Percentiles rank a stretch among this genome's conserved stretches.
Evolutionary conservation across 1,139 yeast genomes (phyloP).

Genomic region (Geotrichum aggregatum): DNA sequence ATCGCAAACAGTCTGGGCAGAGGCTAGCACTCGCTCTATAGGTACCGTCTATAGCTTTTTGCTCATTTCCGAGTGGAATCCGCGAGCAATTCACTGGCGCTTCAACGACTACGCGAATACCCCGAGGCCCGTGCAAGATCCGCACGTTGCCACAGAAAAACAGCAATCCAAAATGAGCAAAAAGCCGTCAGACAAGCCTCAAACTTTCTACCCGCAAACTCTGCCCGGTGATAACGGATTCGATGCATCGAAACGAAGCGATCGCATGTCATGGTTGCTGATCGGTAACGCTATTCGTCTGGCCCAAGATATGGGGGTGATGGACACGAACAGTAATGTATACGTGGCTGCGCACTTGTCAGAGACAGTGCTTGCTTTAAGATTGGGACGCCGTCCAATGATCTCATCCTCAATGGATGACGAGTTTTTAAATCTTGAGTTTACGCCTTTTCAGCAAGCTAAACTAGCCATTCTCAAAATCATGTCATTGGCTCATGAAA

Average conservation of each 20-base stretch:
- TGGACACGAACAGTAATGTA: slow-evolving; percentile 68
- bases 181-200: slow-evolving; percentile 15
- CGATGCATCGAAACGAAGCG: slow-evolving; percentile 81
- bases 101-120: slow-evolving; percentile 82
- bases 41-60: slow-evolving; percentile 84
- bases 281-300: slow-evolving; percentile 81
- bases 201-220: slow-evolving; percentile 18
- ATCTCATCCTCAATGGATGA: slow-evolving; percentile 35
- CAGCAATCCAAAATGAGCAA: not conserved
- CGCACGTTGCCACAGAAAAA: not conserved
- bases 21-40: slow-evolving; percentile 79
- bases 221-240: slow-evolving; percentile 57
- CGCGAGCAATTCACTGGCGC: slow-evolving; percentile 86
- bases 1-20: slow-evolving; percentile 92
- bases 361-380: slow-evolving; percentile 51
- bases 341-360: slow-evolving; percentile 81
- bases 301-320: slow-evolving; percentile 81
- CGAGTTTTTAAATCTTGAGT: slow-evolving; percentile 40
- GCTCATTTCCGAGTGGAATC: slow-evolving; percentile 92
- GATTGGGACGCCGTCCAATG: slow-evolving; percentile 41
- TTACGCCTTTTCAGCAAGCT: slow-evolving; percentile 67
- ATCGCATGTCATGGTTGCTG: slow-evolving; percentile 91
- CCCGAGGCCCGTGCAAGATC: slow-evolving; percentile 32
- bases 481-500: slow-evolving; percentile 77
- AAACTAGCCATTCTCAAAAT: slow-evolving; percentile 74